These are phyloP conservation scores for Penicillium sumatraense DNA, from an alignment of 2,329 filamentous ascomycete genomes.

Conservation along the genomic window DNA sequence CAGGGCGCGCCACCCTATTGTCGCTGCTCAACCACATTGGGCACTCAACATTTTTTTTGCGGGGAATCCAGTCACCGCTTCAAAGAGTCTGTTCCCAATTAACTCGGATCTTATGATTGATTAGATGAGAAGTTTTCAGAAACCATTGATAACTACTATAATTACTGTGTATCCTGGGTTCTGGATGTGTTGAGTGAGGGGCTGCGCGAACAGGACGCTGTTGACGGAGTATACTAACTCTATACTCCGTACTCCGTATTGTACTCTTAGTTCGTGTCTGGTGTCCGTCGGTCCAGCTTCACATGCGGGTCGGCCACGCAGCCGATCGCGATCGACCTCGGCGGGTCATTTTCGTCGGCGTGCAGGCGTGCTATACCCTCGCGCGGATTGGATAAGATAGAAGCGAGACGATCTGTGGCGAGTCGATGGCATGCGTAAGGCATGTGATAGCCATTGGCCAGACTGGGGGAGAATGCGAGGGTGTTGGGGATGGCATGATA, in stretches of 20 bases:
- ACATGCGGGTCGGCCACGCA: conserved; percentile 17
- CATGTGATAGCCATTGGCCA: conserved; percentile 16
- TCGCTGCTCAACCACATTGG: conserved; percentile 15
- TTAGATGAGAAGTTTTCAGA: not conserved
- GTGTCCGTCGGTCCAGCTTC: conserved; percentile 4
- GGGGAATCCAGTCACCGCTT: conserved; percentile 1
- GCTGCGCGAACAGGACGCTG: too few relatives aligned
- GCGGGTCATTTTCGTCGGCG: conserved; percentile 27
- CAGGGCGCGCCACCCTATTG: not conserved
- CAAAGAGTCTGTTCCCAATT: not conserved
- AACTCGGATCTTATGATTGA: not conserved
- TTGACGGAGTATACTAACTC: not conserved
- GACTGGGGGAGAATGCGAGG: not conserved
- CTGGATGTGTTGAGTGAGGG: too few relatives aligned
- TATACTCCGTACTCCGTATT: not conserved
- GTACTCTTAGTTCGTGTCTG: too few relatives aligned
- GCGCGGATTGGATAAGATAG: conserved; percentile 9
- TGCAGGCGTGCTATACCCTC: conserved; percentile 1
- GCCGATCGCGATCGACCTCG: conserved; percentile 23
- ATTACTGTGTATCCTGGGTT: too few relatives aligned
- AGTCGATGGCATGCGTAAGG: conserved; percentile 12
- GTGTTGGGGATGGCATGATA: not conserved
- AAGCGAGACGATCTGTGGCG: conserved; percentile 14
- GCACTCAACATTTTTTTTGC: conserved; percentile 19
- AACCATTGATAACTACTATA: not conserved